Evolutionary conservation across 202 grass and related monocot genomes (phyloP), one percentile per base, ranked within the genome.

Genomic region (Eragrostis tef): DNA sequence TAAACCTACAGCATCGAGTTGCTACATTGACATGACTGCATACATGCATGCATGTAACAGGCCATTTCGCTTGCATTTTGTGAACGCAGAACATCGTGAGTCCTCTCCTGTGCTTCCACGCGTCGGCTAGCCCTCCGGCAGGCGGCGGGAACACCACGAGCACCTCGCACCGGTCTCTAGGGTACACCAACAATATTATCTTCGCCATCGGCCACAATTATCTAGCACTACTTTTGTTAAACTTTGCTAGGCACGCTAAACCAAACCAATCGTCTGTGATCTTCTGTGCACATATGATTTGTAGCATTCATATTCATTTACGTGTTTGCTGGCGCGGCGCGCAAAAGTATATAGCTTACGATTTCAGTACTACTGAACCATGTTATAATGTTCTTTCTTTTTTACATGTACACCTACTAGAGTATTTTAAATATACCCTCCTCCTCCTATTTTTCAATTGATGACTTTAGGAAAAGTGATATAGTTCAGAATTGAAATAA

Each of bases 131-230:
- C 26, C 39, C 21, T 70, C 64, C 71, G 77, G 87, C 71, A 71
- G 82, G 71, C 87, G 87, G 87, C 82, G 56, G 53, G 64, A 15
- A 54, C 77, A 64, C 81, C 61, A 85, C 46, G 36, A 63, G 43
- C 62, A 68, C 29, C 27, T 45, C 72, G 20, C 79, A 36, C 65
- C 72, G 4, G 19, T 78, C 69, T 75, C 86, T 69, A 84, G 75
- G 74, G 43, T 53, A 67, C 48, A 73, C 27, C 73, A 88, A 88
- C 63, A 88, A 84, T 88, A 84, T 84, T 88, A 88, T 88, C 81
- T 84, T 80, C 70, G 27, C 76, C 86, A 80, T 67, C 86, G 31
- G 36, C 66, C 22, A 43, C 45, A 22, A 80, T 84, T 84, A n/a
- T 56, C 69, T 75, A 84, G 70, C 62, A 25, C 31, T 39, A 80